Evolutionary conservation across 305 asterid species (phyloP).

Genomic region (Fraxinus latifolia): DNA sequence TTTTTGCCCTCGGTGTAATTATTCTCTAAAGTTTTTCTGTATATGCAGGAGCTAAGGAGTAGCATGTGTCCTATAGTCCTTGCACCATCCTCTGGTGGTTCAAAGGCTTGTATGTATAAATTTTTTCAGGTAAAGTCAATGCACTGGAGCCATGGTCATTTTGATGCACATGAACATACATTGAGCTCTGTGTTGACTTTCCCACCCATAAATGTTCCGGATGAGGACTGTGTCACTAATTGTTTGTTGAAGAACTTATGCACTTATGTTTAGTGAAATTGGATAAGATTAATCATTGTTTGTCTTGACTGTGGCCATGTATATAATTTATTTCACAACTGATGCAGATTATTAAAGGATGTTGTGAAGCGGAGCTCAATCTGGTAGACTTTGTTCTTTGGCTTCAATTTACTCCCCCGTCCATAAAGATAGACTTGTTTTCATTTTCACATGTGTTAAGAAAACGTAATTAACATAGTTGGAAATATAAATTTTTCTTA

Average conservation of each 20-base stretch:
- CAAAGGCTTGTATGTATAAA: conserved; percentile 91
- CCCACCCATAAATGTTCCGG: neutral
- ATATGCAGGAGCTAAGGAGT: conserved; percentile 58
- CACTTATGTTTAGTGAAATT: neutral
- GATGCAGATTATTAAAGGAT: conserved; percentile 77
- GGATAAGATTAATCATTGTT: neutral
- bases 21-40: neutral
- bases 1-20: neutral
- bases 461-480: no score
- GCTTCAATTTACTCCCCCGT: neutral
- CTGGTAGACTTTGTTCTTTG: conserved; percentile 40
- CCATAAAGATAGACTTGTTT: neutral
- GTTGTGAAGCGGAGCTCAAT: conserved; percentile 64
- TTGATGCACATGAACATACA: conserved; percentile 1
- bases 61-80: conserved; percentile 72
- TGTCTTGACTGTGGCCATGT: conserved; percentile 14
- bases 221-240: conserved; percentile 15
- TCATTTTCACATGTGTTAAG: neutral
- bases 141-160: conserved; percentile 11
- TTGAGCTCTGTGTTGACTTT: neutral
- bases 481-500: neutral
- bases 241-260: neutral
- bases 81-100: conserved; percentile 75
- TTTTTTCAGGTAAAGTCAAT: conserved; percentile 62
- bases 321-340: conserved; percentile 6